phyloP scores from a whole-genome alignment of 371 early-diverging fungal genomes.

The Mortierella sp. region DNA sequence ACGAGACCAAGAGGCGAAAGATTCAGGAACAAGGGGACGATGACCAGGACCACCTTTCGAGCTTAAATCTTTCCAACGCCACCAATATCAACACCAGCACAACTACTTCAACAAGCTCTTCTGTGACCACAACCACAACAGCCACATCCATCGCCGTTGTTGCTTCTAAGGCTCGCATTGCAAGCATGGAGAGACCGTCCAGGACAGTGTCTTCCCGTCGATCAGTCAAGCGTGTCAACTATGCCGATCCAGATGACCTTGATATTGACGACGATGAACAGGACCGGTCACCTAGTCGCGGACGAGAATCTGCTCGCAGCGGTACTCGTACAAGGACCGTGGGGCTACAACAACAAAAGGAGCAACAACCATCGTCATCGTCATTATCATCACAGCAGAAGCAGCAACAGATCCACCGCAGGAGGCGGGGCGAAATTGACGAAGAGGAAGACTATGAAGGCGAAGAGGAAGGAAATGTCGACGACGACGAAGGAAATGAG shows the following conservation, averaged over 20 bases:
- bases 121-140: neutral
- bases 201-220: constrained; percentile 21
- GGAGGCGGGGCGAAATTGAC: constrained; percentile 16
- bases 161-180: neutral
- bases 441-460: constrained; percentile 36
- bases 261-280: constrained; percentile 22
- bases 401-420: neutral
- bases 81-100: neutral
- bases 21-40: constrained; percentile 30
- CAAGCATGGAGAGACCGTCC: neutral
- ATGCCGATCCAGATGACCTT: constrained; percentile 43
- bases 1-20: constrained; percentile 48
- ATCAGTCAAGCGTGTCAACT: constrained; percentile 49
- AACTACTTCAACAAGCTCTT: neutral
- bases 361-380: neutral
- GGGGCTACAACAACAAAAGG: neutral
- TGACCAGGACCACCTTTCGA: neutral
- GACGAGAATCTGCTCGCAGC: neutral
- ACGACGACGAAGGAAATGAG: constrained; percentile 12
- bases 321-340: neutral
- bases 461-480: constrained; percentile 17
- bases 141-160: neutral
- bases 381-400: neutral
- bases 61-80: neutral
- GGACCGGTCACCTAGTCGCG: neutral